Evolutionary conservation across 116 monocot genomes (phyloP).

Genomic region (Phalaenopsis hybrid): DNA sequence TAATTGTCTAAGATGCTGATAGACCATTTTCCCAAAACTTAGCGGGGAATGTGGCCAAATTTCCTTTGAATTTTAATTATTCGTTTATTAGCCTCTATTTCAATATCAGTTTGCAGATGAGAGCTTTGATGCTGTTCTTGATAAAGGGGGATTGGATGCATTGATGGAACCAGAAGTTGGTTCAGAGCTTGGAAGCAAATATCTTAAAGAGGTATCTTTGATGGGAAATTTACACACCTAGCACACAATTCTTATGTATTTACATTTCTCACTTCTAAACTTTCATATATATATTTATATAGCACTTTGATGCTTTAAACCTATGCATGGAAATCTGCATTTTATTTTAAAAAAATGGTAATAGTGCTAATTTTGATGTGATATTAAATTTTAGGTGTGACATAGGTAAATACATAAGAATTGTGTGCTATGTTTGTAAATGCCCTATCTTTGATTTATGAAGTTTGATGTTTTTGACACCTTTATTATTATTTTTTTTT

Average conservation of each 20-base stretch:
- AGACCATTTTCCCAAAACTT: neutral
- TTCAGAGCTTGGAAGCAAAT: constrained; percentile 63
- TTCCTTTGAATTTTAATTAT: neutral
- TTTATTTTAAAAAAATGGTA: too few relatives aligned
- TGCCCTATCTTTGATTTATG: constrained; percentile 10
- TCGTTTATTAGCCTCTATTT: constrained; percentile 1
- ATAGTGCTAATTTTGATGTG: too few relatives aligned
- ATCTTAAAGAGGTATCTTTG: constrained; percentile 86
- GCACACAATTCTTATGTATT: too few relatives aligned
- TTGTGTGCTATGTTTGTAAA: too few relatives aligned
- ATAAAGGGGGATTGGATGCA: constrained; percentile 96
- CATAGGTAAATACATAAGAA: too few relatives aligned
- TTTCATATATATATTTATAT: too few relatives aligned
- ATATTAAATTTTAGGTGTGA: too few relatives aligned
- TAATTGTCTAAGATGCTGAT: neutral
- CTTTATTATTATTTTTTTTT: neutral
- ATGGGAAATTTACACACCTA: too few relatives aligned
- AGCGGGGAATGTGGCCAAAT: neutral
- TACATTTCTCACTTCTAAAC: too few relatives aligned
- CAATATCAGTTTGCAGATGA: constrained; percentile 67
- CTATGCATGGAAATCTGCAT: too few relatives aligned
- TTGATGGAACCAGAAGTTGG: constrained; percentile 91
- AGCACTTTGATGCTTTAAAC: too few relatives aligned
- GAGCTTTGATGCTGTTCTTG: constrained; percentile 72
- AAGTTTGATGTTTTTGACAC: neutral